A percentile compares a stretch with the other conserved stretches of the same genome.
Conservation (phyloP, 2,329 filamentous ascomycete genomes). For the Colletotrichum truncatum region DNA sequence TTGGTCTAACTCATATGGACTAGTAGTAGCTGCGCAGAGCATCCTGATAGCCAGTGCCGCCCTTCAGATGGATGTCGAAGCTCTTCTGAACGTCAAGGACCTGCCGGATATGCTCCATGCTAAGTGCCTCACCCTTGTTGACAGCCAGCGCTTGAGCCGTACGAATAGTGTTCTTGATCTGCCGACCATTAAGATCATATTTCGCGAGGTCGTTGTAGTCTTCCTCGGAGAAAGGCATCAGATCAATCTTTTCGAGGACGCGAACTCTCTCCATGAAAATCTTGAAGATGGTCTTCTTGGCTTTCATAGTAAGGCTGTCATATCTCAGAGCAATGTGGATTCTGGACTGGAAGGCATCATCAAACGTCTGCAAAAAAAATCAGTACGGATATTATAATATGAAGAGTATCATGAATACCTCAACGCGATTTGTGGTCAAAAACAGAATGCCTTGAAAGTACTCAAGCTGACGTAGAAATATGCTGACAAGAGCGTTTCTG, state of each 20-base stretch:
- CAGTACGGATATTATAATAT: background rate
- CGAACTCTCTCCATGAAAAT: constrained; percentile 82
- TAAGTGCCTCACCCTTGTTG: constrained; percentile 75
- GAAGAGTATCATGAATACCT: constrained; percentile 37
- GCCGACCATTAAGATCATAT: constrained; percentile 68
- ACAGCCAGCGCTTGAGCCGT: constrained; percentile 86
- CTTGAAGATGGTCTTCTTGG: constrained; percentile 83
- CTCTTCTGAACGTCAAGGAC: constrained; percentile 86
- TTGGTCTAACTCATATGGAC: too few relatives aligned
- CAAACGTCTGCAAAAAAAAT: constrained; percentile 80
- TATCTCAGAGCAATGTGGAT: constrained; percentile 89
- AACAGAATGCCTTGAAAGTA: constrained; percentile 94
- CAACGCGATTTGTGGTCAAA: constrained; percentile 87
- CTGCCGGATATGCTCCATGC: constrained; percentile 81
- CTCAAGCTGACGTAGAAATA: constrained; percentile 87
- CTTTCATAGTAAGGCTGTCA: constrained; percentile 75
- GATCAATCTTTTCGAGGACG: constrained; percentile 67
- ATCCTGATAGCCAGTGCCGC: constrained; percentile 81
- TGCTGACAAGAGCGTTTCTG: constrained; percentile 85
- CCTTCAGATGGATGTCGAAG: constrained; percentile 85
- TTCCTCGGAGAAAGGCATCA: constrained; percentile 69
- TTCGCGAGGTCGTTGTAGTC: constrained; percentile 75
- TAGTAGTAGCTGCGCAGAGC: constrained; percentile 84
- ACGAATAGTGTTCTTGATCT: constrained; percentile 90
- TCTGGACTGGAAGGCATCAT: constrained; percentile 88